Evolutionary conservation across 371 early-diverging fungal species (phyloP), one percentile per base, ranked within the genome.

Genomic region (Syncephalastrum contaminatum): DNA sequence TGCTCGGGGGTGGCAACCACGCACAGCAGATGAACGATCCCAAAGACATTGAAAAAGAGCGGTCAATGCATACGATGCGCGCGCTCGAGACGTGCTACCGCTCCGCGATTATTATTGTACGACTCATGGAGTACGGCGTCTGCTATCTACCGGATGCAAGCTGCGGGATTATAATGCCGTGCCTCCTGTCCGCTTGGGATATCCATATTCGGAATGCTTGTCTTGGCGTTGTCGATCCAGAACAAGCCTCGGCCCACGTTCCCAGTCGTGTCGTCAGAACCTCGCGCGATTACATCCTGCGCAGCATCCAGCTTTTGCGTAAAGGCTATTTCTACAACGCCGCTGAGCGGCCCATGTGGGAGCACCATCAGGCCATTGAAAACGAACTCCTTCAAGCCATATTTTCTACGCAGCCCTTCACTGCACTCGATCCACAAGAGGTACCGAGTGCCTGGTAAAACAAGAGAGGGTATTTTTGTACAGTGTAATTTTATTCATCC

Each of bases 131-230:
- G 15, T 70, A 65, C 45, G 61, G 63, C 43, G 56, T 64, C 24
- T 59, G 46, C 2, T 41, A 42, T 5, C 45, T 68, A 4, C 36
- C 36, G 36, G 49, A 54, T 16, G 48, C 56, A 18, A 51, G 51
- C 13, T 72, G 72, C 30, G 63, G 61, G 5, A 52, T 65, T 21
- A 41, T 67, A 12, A 51, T 58, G 21, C 60, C 72, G 1, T 56
- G 57, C 1, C 53, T 75, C 2, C n/a, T 67, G 36, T 57, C 59
- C 45, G 72, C 69, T 3, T 75, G 75, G 67, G 75, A 75, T 43
- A 59, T 63, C 0, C 60, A 69, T 44, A 47, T 67, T 49, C 66
- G 70, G 15, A 72, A 72, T 53, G 60, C 72, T 8, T 72, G 70
- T 15, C 30, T 72, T 7, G 72, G 66, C 3, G 59, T 70, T 45